Evolutionary conservation across 2,329 filamentous ascomycete genomes (phyloP), one percentile per base, ranked within the genome.

Genomic region (Apiospora kogelbergensis): DNA sequence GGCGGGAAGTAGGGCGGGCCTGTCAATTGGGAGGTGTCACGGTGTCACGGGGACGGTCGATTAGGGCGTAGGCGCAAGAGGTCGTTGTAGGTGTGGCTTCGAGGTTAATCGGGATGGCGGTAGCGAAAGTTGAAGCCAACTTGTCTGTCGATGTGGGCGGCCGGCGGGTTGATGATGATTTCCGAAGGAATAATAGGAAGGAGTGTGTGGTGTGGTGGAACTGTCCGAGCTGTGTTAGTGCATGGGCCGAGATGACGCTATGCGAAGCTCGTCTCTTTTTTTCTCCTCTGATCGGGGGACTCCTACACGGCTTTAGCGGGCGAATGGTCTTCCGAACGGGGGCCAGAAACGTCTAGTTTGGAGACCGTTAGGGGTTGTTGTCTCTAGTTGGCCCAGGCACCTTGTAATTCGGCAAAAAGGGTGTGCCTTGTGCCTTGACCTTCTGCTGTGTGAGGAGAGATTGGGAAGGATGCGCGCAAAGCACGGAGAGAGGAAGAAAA

Each of bases 151-250:
- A 60, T 60, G n/a, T 60, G 53, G 20, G 53, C 53, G 17, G 20
- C 53, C 37, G 20, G 53, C 53, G 53, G 53, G 53, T 60, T 60
- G 53, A 60, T 33, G 53, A 60, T 60, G 53, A 20, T 60, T 60
- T 60, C 30, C 9, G 26, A 37, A 57, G 30, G 30, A 60, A 60
- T 60, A n/a, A 30, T 60, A 60, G 53, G 53, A 37, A 60, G 30
- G 53, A 60, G 53, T 60, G 48, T 53, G 53, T 37, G 53, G 46
- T 53, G 53, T 37, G 53, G 53, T 60, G 53, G 53, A 60, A 37
- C 53, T 37, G 53, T 60, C 26, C 30, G 53, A 60, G 53, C 53
- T 60, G 30, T n/a, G 26, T 33, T 30, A n/a, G 53, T 60, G 53
- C 17, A 37, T 60, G 53, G 30, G 6, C 53, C 20, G 30, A 60